Percentiles rank a stretch among this genome's conserved stretches.
phyloP scores from a whole-genome alignment of 306 rosid species.

The Arachis stenosperma region DNA sequence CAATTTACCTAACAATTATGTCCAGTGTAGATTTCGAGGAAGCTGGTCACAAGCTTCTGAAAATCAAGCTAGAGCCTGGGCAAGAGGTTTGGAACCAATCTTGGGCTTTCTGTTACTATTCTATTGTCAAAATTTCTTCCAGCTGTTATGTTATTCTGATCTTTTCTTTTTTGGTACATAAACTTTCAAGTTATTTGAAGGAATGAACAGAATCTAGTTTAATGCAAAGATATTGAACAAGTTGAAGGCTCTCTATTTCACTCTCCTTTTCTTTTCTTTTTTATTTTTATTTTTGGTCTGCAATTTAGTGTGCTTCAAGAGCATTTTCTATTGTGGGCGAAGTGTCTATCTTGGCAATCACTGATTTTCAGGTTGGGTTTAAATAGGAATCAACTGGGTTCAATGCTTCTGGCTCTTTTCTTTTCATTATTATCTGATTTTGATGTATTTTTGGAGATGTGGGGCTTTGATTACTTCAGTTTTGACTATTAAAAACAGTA shows the following conservation, averaged over 20 bases:
- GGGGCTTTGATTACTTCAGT: neutral
- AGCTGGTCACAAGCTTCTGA: constrained; percentile 94
- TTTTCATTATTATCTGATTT: neutral
- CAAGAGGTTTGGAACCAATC: constrained; percentile 62
- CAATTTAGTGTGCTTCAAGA: neutral
- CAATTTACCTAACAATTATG: constrained; percentile 93
- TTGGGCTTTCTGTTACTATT: constrained; percentile 10
- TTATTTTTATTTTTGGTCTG: no score
- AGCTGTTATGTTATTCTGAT: neutral
- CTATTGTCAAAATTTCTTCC: constrained; percentile 20
- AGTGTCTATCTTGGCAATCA: neutral
- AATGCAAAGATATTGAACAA: neutral
- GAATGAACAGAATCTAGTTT: neutral
- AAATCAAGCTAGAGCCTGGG: constrained; percentile 96
- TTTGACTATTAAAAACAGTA: neutral
- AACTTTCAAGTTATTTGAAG: constrained; percentile 5
- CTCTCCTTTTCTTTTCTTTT: neutral
- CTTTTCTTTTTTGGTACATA: neutral
- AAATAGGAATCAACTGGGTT: neutral
- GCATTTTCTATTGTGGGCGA: neutral
- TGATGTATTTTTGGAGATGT: neutral
- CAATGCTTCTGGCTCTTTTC: neutral
- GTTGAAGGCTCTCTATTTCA: constrained; percentile 1
- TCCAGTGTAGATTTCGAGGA: constrained; percentile 98
- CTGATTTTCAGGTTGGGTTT: neutral